Base-by-base conservation (phyloP, 306 rosid species). In the Datisca glomerata region DNA sequence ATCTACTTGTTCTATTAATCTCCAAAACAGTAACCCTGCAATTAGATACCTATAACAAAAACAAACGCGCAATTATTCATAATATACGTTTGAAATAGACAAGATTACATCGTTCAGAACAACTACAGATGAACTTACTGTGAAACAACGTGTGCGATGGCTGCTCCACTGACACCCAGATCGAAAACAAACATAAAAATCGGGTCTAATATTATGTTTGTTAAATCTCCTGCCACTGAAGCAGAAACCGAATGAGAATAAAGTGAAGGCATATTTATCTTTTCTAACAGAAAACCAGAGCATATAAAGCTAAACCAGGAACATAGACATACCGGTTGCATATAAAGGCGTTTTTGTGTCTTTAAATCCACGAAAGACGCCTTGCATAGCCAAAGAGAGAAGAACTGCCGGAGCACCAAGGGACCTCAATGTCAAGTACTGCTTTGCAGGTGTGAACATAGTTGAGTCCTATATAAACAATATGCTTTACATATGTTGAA, bases 401-500 rank as follows among this genome's bases (percentile, higher is more conserved):
- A 87, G 94, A 68, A 87, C 89, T 1, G 94, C 94, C 23, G 97
- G 97, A 59, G 97, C 97, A 49, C 97, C 97, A 15, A 87, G 83
- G 8, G 97, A 76, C 69, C 94, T 69, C 66, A 87, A 63, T 52
- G 56, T 82, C 65, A 87, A 73, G 67, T 87, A 87, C 56, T 46
- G 79, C 27, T 49, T 65, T 16, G 97, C 97, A 16, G 89, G 75
- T 33, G 58, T 71, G 64, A 82, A 60, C 94, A 87, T 87, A 6
- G 74, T 74, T 2, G 97, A 87, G 61, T 74, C 85, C 97, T 87
- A 75, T n/a, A 61, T 21, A 67, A 36, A 62, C 50, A 38, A 21
- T 2, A 37, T 41, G 47, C 49, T 57, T n/a, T n/a, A n/a, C n/a
- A n/a, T n/a, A n/a, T n/a, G n/a, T n/a, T n/a, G n/a, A n/a, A n/a